phyloP scores from a whole-genome alignment of 345 rosid species.

The Eutrema yunnanense region DNA sequence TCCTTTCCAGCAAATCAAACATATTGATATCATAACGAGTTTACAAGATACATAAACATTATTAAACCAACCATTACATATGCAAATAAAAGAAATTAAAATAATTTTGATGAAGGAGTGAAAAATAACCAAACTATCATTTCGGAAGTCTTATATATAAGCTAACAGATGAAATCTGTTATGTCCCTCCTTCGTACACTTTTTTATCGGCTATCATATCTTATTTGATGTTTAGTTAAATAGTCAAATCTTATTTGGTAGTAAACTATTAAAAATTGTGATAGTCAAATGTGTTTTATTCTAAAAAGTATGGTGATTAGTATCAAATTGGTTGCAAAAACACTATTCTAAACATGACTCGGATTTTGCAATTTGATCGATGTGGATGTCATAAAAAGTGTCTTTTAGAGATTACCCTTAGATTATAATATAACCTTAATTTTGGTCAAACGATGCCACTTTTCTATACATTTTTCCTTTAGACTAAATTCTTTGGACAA shows the following conservation, averaged over 20 bases:
- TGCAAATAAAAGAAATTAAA: too few species aligned
- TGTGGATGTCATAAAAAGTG: background rate
- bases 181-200: too few species aligned
- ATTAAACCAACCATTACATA: too few species aligned
- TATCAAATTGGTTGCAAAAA: background rate
- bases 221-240: background rate
- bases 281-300: background rate
- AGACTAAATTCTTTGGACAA: background rate
- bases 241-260: background rate
- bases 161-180: too few species aligned
- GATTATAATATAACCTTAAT: background rate
- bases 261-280: background rate
- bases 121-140: too few species aligned
- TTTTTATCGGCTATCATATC: too few species aligned
- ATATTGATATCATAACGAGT: too few species aligned
- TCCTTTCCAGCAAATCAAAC: too few species aligned
- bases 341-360: constrained; percentile 7
- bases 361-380: constrained; percentile 6
- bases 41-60: too few species aligned
- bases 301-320: background rate
- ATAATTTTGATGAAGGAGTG: too few species aligned
- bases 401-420: background rate
- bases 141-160: too few species aligned
- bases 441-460: constrained; percentile 14
- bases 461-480: background rate